Evolutionary conservation across 2,329 filamentous ascomycete genomes (phyloP).

Genomic region (Exophiala sp.): DNA sequence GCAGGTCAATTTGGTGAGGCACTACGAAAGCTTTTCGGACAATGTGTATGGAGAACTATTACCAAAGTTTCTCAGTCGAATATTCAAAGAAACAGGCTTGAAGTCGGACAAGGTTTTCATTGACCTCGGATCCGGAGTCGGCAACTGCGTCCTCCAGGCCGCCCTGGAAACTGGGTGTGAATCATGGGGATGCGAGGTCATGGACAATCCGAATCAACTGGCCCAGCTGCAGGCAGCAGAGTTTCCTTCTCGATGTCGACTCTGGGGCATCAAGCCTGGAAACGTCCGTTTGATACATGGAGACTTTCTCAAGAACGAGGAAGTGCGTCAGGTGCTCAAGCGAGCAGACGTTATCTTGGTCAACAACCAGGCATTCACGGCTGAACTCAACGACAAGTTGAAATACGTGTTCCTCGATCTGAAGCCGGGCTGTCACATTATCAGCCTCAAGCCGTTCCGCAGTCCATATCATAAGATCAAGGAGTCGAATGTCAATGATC

Average conservation of each 20-base stretch:
- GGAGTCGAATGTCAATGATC: conserved; percentile 71
- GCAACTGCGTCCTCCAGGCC: conserved; percentile 91
- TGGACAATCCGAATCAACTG: conserved; percentile 81
- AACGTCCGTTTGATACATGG: conserved; percentile 75
- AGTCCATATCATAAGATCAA: conserved; percentile 73
- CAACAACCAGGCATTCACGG: conserved; percentile 96
- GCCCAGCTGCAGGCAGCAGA: conserved; percentile 77
- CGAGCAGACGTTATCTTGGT: conserved; percentile 93
- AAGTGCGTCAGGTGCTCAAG: conserved; percentile 69
- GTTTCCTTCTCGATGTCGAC: conserved; percentile 75
- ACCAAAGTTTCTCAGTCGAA: conserved; percentile 75
- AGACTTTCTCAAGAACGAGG: conserved; percentile 72
- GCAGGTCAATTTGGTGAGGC: conserved; percentile 74
- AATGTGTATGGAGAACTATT: conserved; percentile 94
- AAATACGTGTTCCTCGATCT: conserved; percentile 89
- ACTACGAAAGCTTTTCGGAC: conserved; percentile 86
- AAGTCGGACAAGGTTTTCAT: conserved; percentile 85
- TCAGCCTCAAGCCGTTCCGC: conserved; percentile 90
- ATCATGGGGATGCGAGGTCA: conserved; percentile 94
- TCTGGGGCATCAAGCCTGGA: conserved; percentile 84
- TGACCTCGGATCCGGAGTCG: conserved; percentile 91
- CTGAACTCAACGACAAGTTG: conserved; percentile 77
- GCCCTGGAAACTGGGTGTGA: conserved; percentile 91
- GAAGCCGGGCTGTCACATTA: conserved; percentile 83
- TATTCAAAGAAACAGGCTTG: conserved; percentile 74